Evolutionary conservation across 768 basidiomycete species (phyloP), one percentile per base, ranked within the genome.

Genomic region (Boletus rufocinnamomeus): DNA sequence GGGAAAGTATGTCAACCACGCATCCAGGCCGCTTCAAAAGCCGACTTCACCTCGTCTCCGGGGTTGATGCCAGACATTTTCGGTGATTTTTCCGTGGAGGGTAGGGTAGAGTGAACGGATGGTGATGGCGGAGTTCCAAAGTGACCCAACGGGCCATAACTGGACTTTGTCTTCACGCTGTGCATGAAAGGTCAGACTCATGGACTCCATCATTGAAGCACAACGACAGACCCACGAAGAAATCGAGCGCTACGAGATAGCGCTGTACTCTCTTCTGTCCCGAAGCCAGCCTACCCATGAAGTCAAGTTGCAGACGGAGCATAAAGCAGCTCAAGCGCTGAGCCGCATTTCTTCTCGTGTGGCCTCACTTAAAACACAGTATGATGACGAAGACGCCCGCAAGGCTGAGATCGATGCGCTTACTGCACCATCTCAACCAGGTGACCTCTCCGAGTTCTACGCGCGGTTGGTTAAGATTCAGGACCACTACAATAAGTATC

Each of bases 141-240:
- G 62, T 59, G 49, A 48, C 19, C 44, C 52, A 59, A 55, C 23
- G 19, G 48, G 27, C 30, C 30, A 28, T 25, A 49, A 19, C 40
- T 17, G 49, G 55, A 45, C 38, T 40, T 57, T 62, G 50, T 28
- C 19, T 41, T 48, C 35, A 4, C 10, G 17, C 37, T 21, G 43
- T 52, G 30, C 41, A 30, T 34, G 61, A 32, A 46, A 52, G 21
- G n/a, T 40, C n/a, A n/a, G n/a, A n/a, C n/a, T n/a, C 45, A 97
- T 97, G 95, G 94, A 98, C 82, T 95, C 93, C 47, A 79, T 93
- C 67, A 80, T 98, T 70, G 96, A 99, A 76, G 77, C 91, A n/a
- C 91, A 96, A 70, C 87, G 96, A 52, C 94, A 95, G 67, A 91
- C 89, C 14, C 96, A 98, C 76, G 95, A 98, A 76, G 95, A 98